Base-by-base conservation (phyloP, 2,329 filamentous ascomycete species). In the Aureobasidium sp. region DNA sequence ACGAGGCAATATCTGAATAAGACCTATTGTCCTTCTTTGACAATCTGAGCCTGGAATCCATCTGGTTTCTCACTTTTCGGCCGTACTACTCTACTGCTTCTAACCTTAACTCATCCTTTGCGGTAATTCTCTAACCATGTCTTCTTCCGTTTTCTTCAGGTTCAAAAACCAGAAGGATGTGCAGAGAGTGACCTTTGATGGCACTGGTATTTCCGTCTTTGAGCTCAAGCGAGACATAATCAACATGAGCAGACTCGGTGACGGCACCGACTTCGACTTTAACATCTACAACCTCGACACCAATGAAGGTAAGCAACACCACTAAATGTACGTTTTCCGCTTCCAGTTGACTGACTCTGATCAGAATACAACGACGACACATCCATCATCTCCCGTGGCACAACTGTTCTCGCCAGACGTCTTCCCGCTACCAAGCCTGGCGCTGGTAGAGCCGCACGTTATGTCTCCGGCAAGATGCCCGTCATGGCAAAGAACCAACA, bases 191-290 rank as follows among this genome's bases (percentile, higher is more conserved):
- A 90, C 92, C 72, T 97, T 99, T 76, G 93, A 99, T 77, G 94
- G 94, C 73, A 97, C 93, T 70, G 91, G 91, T 76, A 96, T 97
- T 73, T 96, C 93, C 65, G 94, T 97, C 66, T 99, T 97, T 78
- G 95, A 99, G 74, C 83, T 99, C 73, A 99, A 99, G 80, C 89
- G 93, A 79, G 94, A 97, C 78, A 99, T 99, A 72, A 99, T 99
- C 79, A 86, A 84, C 75, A 90, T 93, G 75, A 95, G 91, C 76
- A 91, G 90, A 64, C 83, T 99, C 67, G 94, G 94, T 68, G 93
- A 97, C 77, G 94, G 94, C 65, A 91, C 90, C 67, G 94, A 99
- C 74, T 97, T 97, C 74, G 93, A 99, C 76, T 84, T 99, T 59
- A 87, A 90, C 66, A 95, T 99, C 68, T 96, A 91, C 76, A 90